Evolutionary conservation across 768 basidiomycete genomes (phyloP), one percentile per base, ranked within the genome.

Genomic region (Austroboletus eburneus): DNA sequence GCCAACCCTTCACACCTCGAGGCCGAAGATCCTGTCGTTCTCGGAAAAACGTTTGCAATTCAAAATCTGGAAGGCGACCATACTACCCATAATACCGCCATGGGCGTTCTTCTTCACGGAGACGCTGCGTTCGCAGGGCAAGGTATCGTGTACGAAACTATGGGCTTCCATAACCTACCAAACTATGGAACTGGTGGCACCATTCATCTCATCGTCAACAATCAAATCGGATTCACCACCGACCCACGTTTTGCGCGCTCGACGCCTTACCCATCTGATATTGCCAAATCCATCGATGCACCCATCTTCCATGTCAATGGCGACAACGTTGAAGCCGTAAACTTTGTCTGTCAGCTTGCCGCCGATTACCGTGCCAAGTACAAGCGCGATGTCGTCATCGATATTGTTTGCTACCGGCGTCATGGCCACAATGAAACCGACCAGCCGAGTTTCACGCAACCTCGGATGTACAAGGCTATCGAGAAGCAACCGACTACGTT

Each of bases 351-450:
- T 71, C 93, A 95, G 61, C 84, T 99, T 46, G 96, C 95, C 22
- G 95, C 95, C 24, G 95, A 99, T 67, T 99, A 91, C 72, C 85
- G 95, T 41, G 93, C 95, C 56, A 95, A 92, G 71, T 99, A 85
- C 79, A 96, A 95, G 79, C 94, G 90, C 74, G 96, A 99, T 65
- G 95, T 99, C 52, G 95, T 99, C 59, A 72, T 99, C 51, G 95
- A 99, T 68, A 91, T 99, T 47, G 94, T 99, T 47, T 99, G 96
- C 72, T 99, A 97, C 74, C 89, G 96, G 54, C 91, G 93, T 45
- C 83, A 98, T 64, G 96, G 96, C n/a, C 96, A 99, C 72, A 99
- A 99, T 68, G 96, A 99, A 70, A 97, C 93, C 9, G 96, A 99
- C 63, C 96, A 99, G 67, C 96, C 96, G 21, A 87, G 82, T 67